Evolutionary conservation across 495 filamentous ascomycete species (phyloP).

Genomic region (Aspergillus nidulans): DNA sequence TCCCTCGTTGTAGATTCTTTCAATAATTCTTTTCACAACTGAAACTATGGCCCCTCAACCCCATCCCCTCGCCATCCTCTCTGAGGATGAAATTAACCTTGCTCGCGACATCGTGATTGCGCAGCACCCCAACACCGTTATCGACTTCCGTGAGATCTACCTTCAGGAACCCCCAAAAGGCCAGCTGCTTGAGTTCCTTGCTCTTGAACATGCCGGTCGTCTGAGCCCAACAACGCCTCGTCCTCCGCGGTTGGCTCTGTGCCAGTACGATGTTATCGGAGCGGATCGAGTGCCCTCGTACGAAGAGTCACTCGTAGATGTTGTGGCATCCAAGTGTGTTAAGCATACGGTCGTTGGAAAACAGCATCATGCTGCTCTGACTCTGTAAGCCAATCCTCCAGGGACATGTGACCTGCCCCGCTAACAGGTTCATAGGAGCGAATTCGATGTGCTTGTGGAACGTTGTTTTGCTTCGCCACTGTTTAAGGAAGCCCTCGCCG

Average conservation of each 20-base stretch:
- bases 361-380: constrained; percentile 57
- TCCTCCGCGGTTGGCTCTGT: constrained; percentile 56
- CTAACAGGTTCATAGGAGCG: constrained; percentile 39
- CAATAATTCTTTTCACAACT: not conserved
- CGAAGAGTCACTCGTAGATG: constrained; percentile 59
- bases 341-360: constrained; percentile 52
- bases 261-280: constrained; percentile 63
- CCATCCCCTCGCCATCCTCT: constrained; percentile 47
- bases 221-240: constrained; percentile 42
- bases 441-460: constrained; percentile 60
- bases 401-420: not conserved
- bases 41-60: constrained; percentile 38
- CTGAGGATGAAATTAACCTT: constrained; percentile 41
- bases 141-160: constrained; percentile 51
- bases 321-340: constrained; percentile 44
- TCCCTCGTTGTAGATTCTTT: not conserved
- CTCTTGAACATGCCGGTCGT: constrained; percentile 45
- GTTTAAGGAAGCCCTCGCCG: constrained; percentile 56
- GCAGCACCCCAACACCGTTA: constrained; percentile 36
- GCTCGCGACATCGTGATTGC: constrained; percentile 45
- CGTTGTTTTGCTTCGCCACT: constrained; percentile 55
- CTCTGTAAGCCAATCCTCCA: constrained; percentile 44
- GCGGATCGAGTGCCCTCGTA: constrained; percentile 54
- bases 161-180: constrained; percentile 49
- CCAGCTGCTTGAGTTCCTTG: constrained; percentile 43